A percentile compares a stretch with the other conserved stretches of the same genome.
Evolutionary conservation across 306 rosid genomes (phyloP).

Genomic region (Medicago lupulina): DNA sequence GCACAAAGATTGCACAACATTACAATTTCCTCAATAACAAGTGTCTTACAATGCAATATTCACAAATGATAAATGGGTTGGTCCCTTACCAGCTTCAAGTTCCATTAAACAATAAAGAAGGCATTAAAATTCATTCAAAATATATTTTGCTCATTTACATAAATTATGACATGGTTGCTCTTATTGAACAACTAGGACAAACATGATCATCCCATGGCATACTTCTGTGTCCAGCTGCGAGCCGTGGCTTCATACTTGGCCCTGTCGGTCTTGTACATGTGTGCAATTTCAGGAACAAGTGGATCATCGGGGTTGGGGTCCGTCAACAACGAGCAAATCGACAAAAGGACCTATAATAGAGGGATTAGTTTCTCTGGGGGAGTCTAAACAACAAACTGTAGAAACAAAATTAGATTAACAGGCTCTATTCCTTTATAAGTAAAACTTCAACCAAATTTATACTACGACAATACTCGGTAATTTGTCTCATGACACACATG

Average conservation of each 20-base stretch:
- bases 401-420: background rate
- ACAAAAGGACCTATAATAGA: constrained; percentile 68
- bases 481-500: constrained; percentile 1
- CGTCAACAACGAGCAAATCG: constrained; percentile 81
- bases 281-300: constrained; percentile 88
- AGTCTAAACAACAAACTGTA: background rate
- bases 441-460: background rate
- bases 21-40: constrained; percentile 52
- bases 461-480: background rate
- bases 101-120: constrained; percentile 40
- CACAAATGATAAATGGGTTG: constrained; percentile 56
- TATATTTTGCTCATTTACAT: constrained; percentile 50
- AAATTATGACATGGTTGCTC: constrained; percentile 41
- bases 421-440: background rate
- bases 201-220: constrained; percentile 74
- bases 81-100: constrained; percentile 52
- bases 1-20: constrained; percentile 53
- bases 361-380: background rate
- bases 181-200: constrained; percentile 35
- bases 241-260: constrained; percentile 82
- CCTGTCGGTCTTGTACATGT: constrained; percentile 89
- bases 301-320: constrained; percentile 93
- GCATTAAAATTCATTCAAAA: constrained; percentile 48
- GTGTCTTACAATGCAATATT: constrained; percentile 59
- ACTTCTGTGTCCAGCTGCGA: constrained; percentile 95